phyloP scores from a whole-genome alignment of 148 eudicot genomes.

The Spergularia marina region DNA sequence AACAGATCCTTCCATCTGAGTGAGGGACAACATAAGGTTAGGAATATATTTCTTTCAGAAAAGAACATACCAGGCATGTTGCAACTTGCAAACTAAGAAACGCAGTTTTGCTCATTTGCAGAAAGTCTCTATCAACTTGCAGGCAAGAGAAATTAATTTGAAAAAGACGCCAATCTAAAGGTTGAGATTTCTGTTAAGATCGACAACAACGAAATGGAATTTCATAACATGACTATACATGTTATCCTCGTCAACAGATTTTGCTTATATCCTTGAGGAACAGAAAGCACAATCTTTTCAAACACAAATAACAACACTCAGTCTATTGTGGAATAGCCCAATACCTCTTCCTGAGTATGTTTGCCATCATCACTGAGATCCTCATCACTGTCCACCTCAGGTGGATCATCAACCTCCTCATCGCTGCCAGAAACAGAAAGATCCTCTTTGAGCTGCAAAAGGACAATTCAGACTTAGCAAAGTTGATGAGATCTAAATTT shows the following conservation, averaged over 20 bases:
- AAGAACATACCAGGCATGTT: background rate
- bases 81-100: too few relatives aligned
- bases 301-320: background rate
- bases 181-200: too few relatives aligned
- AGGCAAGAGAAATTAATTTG: too few relatives aligned
- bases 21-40: background rate
- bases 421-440: conserved; percentile 82
- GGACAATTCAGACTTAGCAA: background rate
- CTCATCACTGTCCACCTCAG: conserved; percentile 75
- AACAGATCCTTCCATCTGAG: conserved; percentile 90
- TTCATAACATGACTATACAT: too few relatives aligned
- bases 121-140: too few relatives aligned
- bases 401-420: conserved; percentile 82
- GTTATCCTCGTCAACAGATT: background rate
- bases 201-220: too few relatives aligned
- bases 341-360: conserved; percentile 78
- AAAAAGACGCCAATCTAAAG: too few relatives aligned
- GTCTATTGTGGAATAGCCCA: background rate
- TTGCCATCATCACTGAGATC: conserved; percentile 61
- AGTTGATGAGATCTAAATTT: background rate
- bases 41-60: background rate
- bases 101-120: too few relatives aligned
- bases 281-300: background rate
- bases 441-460: conserved; percentile 72
- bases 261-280: background rate